Conservation (phyloP, 306 rosid genomes). For the Castanopsis chinensis region DNA sequence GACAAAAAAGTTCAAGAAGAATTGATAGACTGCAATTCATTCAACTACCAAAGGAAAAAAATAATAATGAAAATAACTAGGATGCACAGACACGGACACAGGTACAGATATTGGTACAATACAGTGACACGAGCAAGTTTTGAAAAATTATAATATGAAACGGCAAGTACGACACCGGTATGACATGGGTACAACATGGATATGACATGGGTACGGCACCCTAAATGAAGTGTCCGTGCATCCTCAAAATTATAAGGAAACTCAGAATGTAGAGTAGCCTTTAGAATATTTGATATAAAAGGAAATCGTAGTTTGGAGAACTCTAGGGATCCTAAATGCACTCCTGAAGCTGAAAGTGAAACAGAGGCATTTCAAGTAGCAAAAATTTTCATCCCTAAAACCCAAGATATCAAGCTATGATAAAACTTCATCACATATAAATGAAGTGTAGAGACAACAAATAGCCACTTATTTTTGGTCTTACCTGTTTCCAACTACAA, state of each 20-base stretch:
- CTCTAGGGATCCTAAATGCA: background rate
- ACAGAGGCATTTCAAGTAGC: background rate
- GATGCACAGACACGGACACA: too few species aligned
- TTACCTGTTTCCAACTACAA: slow-evolving; percentile 90
- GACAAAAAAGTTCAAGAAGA: background rate
- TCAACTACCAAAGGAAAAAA: background rate
- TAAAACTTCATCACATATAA: background rate
- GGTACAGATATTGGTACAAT: rapidly evolving
- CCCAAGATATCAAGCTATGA: background rate
- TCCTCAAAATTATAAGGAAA: background rate
- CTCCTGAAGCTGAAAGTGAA: background rate
- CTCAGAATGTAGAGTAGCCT: background rate
- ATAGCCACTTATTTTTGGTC: background rate
- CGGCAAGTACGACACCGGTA: rapidly evolving
- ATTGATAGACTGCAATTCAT: background rate
- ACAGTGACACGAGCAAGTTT: too few species aligned
- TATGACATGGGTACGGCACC: too few species aligned
- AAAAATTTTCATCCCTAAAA: background rate
- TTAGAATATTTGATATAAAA: background rate
- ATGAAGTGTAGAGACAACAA: background rate
- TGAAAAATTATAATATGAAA: too few species aligned
- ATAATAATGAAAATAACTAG: too few species aligned
- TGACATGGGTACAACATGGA: too few species aligned
- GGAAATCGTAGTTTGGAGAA: background rate
- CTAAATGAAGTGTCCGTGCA: too few species aligned